Percentiles rank a stretch among this genome's conserved stretches.
Evolutionary conservation across 768 basidiomycete genomes (phyloP).

Genomic region (Boletales sp.): DNA sequence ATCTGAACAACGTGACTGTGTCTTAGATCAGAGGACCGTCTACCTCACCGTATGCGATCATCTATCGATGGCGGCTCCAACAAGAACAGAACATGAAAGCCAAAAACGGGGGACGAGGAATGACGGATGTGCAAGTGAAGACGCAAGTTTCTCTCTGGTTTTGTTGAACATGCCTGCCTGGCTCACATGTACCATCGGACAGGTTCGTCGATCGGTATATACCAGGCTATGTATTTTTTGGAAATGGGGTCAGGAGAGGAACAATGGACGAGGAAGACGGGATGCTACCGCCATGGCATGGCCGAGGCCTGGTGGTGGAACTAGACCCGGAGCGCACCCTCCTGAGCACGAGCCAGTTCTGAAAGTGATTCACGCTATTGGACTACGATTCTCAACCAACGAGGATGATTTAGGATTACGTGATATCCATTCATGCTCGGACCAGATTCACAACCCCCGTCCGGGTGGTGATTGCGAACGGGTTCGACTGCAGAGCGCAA

Average conservation of each 20-base stretch:
- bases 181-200: slow-evolving; percentile 1
- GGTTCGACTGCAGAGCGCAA: too few species aligned
- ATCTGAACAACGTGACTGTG: neutral
- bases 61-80: slow-evolving; percentile 86
- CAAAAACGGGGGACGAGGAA: slow-evolving; percentile 78
- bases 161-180: neutral
- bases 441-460: too few species aligned
- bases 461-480: too few species aligned
- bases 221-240: slow-evolving; percentile 89
- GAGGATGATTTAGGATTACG: too few species aligned
- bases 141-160: slow-evolving; percentile 29
- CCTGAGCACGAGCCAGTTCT: slow-evolving; percentile 41
- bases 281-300: slow-evolving; percentile 38
- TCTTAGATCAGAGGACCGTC: slow-evolving; percentile 38
- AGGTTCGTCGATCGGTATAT: slow-evolving; percentile 94
- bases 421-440: too few species aligned
- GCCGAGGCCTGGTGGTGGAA: slow-evolving; percentile 47
- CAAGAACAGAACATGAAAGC: slow-evolving; percentile 91
- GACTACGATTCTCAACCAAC: too few species aligned
- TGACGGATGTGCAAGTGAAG: slow-evolving; percentile 80
- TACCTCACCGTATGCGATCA: slow-evolving; percentile 40
- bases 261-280: slow-evolving; percentile 18
- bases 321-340: slow-evolving; percentile 55
- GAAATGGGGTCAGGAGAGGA: slow-evolving; percentile 48
- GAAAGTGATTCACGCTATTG: neutral